These are phyloP conservation scores for Condylostoma magnum DNA, from an alignment of 169 alveolate species.

Conservation along the genomic window DNA sequence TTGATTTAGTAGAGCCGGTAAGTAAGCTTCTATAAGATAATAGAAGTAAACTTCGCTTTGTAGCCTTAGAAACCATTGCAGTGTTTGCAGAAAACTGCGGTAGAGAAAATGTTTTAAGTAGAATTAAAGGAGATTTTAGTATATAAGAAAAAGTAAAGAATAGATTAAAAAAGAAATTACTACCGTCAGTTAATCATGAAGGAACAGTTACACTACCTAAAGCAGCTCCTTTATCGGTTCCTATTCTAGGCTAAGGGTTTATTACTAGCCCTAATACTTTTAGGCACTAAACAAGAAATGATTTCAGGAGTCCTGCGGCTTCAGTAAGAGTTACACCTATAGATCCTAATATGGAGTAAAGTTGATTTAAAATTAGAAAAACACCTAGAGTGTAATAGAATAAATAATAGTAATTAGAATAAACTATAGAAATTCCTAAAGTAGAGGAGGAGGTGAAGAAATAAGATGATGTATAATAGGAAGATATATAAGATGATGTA, in stretches of 20 bases:
- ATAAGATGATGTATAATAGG: not conserved
- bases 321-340: not conserved
- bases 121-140: constrained; percentile 5
- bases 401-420: not conserved
- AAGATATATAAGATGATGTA: not conserved
- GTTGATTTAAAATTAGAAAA: not conserved
- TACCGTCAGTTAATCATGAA: too few species aligned
- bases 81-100: constrained; percentile 16
- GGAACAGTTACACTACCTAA: constrained; percentile 6
- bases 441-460: not conserved
- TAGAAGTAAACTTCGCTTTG: constrained; percentile 4
- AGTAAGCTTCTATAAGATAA: not conserved
- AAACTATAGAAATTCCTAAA: not conserved
- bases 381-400: not conserved
- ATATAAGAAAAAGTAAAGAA: not conserved
- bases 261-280: not conserved
- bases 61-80: constrained; percentile 9
- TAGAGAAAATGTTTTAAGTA: not conserved
- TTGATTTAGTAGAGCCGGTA: not conserved
- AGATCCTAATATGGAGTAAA: not conserved
- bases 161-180: constrained; percentile 16
- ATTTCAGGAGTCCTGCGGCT: too few species aligned
- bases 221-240: constrained; percentile 15
- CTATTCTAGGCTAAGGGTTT: constrained; percentile 1
- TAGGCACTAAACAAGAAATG: not conserved